phyloP scores from a whole-genome alignment of 495 filamentous ascomycete species.

The Tuber brumale region DNA sequence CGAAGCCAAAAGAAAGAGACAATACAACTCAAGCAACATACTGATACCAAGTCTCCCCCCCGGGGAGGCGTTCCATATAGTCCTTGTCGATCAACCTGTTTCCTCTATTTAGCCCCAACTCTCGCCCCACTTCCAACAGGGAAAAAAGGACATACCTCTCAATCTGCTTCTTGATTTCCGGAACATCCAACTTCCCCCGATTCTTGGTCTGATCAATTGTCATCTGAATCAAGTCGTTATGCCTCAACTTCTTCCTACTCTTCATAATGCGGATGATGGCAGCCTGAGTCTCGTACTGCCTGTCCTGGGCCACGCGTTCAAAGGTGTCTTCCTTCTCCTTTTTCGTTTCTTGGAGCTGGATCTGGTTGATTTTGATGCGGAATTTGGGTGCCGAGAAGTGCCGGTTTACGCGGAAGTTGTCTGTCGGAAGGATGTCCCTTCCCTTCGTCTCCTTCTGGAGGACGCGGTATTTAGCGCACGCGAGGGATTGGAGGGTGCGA shows the following conservation, averaged over 20 bases:
- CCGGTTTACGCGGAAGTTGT: slow-evolving; percentile 74
- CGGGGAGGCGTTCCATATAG: slow-evolving; percentile 77
- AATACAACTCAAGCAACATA: slow-evolving; percentile 63
- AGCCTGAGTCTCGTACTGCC: slow-evolving; percentile 93
- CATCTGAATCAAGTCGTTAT: slow-evolving; percentile 73
- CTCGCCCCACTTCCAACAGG: neutral
- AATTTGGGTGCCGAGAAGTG: slow-evolving; percentile 72
- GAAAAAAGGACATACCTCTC: slow-evolving; percentile 62
- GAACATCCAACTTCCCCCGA: slow-evolving; percentile 72
- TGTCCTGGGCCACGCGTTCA: slow-evolving; percentile 76
- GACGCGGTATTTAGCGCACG: slow-evolving; percentile 74
- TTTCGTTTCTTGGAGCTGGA: slow-evolving; percentile 90
- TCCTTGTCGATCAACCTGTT: slow-evolving; percentile 90
- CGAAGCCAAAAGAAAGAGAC: neutral
- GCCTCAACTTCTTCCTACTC: slow-evolving; percentile 76
- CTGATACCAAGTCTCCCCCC: slow-evolving; percentile 57
- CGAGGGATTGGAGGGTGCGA: slow-evolving; percentile 87
- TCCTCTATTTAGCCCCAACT: neutral
- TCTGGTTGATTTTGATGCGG: slow-evolving; percentile 96
- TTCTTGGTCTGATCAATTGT: slow-evolving; percentile 82
- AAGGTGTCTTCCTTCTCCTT: slow-evolving; percentile 90
- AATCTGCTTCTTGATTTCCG: slow-evolving; percentile 91
- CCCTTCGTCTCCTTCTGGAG: slow-evolving; percentile 79
- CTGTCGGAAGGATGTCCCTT: slow-evolving; percentile 65
- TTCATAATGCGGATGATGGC: slow-evolving; percentile 98